phyloP scores from a whole-genome alignment of 164 flowering plant species.

The Paratinospora sagittata region DNA sequence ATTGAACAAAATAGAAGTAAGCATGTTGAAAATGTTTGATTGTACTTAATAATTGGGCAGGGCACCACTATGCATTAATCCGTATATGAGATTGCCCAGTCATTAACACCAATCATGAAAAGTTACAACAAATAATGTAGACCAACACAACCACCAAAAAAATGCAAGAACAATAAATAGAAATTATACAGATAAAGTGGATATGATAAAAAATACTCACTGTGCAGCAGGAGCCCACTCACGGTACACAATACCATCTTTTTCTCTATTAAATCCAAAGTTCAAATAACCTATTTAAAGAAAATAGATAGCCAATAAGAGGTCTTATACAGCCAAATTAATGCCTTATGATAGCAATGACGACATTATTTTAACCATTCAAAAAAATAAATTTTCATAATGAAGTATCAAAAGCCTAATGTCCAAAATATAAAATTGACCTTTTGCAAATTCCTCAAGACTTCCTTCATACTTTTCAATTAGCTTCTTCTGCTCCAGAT shows the following conservation, averaged over 20 bases:
- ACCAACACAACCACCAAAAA: conserved; percentile 1
- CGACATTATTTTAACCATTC: background rate
- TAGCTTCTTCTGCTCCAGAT: conserved; percentile 51
- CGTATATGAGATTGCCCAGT: too few relatives aligned
- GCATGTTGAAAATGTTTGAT: too few relatives aligned
- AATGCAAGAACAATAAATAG: background rate
- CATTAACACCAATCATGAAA: too few relatives aligned
- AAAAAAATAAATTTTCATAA: too few relatives aligned
- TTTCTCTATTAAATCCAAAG: conserved; percentile 88
- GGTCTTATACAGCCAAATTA: background rate
- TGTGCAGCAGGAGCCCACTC: conserved; percentile 99
- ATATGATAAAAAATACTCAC: conserved; percentile 48
- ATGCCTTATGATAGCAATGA: background rate
- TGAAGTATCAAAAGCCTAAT: background rate
- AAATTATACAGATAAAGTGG: background rate
- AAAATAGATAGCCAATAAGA: background rate
- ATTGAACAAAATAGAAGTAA: background rate
- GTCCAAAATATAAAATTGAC: conserved; percentile 24
- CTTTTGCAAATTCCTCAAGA: conserved; percentile 83
- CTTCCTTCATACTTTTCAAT: conserved; percentile 76
- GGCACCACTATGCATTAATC: too few relatives aligned
- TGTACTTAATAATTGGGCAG: too few relatives aligned
- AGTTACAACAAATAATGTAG: background rate
- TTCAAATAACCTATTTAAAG: conserved; percentile 57
- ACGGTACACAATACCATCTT: conserved; percentile 70